phyloP scores from a whole-genome alignment of 2,329 filamentous ascomycete genomes.

The Fusarium continuum region DNA sequence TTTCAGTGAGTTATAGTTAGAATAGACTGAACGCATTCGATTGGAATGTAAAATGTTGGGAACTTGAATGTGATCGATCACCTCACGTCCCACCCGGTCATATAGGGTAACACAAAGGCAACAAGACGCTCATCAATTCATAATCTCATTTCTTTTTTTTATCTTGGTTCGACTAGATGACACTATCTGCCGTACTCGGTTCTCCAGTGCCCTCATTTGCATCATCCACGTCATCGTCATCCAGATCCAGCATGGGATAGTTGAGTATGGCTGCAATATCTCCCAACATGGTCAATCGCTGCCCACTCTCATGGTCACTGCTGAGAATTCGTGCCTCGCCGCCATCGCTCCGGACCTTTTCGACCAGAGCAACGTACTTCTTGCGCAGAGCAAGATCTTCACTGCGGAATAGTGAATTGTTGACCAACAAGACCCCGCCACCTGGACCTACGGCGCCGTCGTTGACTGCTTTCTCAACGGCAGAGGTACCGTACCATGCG shows the following conservation, averaged over 20 bases:
- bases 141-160: constrained; percentile 17
- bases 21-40: too few species aligned
- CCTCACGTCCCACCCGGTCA: too few species aligned
- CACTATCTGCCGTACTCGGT: constrained; percentile 39
- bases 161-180: constrained; percentile 42
- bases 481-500: constrained; percentile 87
- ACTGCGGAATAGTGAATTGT: constrained; percentile 86
- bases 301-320: constrained; percentile 92
- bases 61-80: neutral
- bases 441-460: constrained; percentile 84
- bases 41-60: too few species aligned
- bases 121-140: constrained; percentile 1
- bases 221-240: constrained; percentile 69
- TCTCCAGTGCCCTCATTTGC: constrained; percentile 45
- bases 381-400: constrained; percentile 79
- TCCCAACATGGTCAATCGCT: constrained; percentile 82
- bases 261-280: constrained; percentile 91
- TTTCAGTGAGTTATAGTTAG: too few species aligned
- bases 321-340: constrained; percentile 91
- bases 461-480: constrained; percentile 83
- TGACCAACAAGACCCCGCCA: constrained; percentile 85
- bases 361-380: constrained; percentile 85
- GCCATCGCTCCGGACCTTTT: constrained; percentile 85
- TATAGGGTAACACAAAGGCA: constrained; percentile 7
- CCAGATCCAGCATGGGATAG: constrained; percentile 84